A percentile compares a stretch with the other conserved stretches of the same genome.
These are phyloP conservation scores for Emericellopsis atlantica DNA, from an alignment of 2,329 filamentous ascomycete genomes.

Conservation along the genomic window DNA sequence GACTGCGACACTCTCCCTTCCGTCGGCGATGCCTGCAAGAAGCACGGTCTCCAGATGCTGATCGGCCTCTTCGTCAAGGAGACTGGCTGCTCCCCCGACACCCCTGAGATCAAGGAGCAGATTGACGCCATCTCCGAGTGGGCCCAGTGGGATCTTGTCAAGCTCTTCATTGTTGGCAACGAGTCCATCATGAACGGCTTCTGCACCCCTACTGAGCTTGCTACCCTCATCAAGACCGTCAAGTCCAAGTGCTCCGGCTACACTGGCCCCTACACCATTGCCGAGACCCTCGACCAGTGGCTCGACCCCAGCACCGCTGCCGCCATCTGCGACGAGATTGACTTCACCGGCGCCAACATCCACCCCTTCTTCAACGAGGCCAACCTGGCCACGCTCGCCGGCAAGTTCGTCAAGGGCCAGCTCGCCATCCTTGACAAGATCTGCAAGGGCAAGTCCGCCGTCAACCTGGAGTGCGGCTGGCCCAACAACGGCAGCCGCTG, in stretches of 20 bases:
- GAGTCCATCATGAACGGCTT: slow-evolving; percentile 72
- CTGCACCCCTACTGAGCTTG: slow-evolving; percentile 52
- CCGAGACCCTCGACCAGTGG: slow-evolving; percentile 75
- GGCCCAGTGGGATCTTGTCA: slow-evolving; percentile 62
- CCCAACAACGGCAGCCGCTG: slow-evolving; percentile 49
- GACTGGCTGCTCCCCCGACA: slow-evolving; percentile 42
- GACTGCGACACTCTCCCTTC: slow-evolving; percentile 74
- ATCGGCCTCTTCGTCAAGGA: slow-evolving; percentile 76
- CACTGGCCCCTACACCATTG: slow-evolving; percentile 65
- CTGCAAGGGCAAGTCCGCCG: slow-evolving; percentile 60
- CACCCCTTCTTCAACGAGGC: slow-evolving; percentile 87
- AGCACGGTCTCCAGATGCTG: slow-evolving; percentile 65
- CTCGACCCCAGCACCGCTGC: slow-evolving; percentile 43
- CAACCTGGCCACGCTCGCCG: slow-evolving; percentile 51
- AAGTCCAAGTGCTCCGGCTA: slow-evolving; percentile 61
- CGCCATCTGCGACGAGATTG: slow-evolving; percentile 59
- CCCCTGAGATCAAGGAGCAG: slow-evolving; percentile 57
- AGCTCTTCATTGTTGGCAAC: slow-evolving; percentile 80
- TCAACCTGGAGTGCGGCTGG: slow-evolving; percentile 90
- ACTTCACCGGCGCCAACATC: slow-evolving; percentile 74
- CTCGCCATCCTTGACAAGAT: slow-evolving; percentile 56
- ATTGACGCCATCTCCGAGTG: slow-evolving; percentile 60
- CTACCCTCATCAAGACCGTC: slow-evolving; percentile 54
- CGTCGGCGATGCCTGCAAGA: slow-evolving; percentile 56
- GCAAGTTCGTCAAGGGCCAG: slow-evolving; percentile 63